Base-by-base conservation (phyloP, 2,329 filamentous ascomycete genomes). In the Colletotrichum viniferum region DNA sequence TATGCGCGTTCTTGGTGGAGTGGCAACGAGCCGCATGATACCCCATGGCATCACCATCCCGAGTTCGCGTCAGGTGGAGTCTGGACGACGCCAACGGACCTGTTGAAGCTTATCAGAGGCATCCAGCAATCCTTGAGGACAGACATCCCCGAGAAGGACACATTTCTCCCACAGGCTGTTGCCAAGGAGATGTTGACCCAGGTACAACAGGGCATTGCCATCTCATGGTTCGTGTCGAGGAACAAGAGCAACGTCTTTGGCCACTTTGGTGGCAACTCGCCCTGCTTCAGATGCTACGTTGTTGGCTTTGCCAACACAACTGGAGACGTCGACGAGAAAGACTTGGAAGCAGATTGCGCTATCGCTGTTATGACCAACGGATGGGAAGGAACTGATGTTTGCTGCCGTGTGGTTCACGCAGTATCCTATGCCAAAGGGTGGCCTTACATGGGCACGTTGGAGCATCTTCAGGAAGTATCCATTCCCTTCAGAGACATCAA, bases 61-160 rank as follows among this genome's bases (percentile, higher is more conserved):
- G 71, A 74, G 13, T 18, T 71, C 21, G 71, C 67, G 1, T 70
- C 71, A 8, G 71, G 66, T 16, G 67, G 72, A 3, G 60, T 80
- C 18, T 80, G 78, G 78, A 80, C 77, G 26, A 80, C 78, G 4
- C 79, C 78, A 5, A 76, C 71, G 5, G 79, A 80, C 5, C 71
- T 80, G 2, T 70, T 80, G 24, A 78, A 76, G 36, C 74, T 75
- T 3, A 36, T 79, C 9, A 21, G 58, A 12, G 79, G 71, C 12
- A 71, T 79, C 12, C 78, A 80, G 34, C 52, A 43, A 18, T 80
- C 78, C 5, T 74, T 80, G 2, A 6, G n/a, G 2, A 12, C 34
- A 6, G 36, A 71, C 6, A 21, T 8, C 7, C 32, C 43, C 4
- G 58, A 58, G 0, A 26, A 26, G 4, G 73, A 77, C 10, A 68